phyloP scores from a whole-genome alignment of 352 stramenopile species.

The Phytophthora megakarya region DNA sequence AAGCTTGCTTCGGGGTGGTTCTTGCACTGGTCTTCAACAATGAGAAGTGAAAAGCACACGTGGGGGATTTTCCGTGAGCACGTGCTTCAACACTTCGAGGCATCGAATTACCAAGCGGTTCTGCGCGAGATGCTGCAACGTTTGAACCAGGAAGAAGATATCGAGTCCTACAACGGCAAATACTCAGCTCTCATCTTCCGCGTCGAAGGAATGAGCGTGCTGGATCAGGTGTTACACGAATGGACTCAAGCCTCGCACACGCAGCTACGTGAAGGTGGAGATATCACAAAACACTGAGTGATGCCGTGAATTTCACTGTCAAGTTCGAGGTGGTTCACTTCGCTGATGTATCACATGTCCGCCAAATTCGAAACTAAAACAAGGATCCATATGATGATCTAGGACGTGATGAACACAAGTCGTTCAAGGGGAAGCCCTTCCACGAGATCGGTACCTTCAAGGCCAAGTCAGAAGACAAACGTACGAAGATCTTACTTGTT shows the following conservation, averaged over 20 bases:
- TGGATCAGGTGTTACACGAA: not conserved
- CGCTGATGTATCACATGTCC: no score
- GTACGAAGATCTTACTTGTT: no score
- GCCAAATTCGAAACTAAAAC: no score
- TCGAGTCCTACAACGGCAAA: conserved; percentile 1
- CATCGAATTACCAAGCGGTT: not conserved
- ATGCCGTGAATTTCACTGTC: not conserved
- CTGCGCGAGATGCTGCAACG: not conserved
- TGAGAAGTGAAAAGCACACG: not conserved
- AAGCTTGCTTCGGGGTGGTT: not conserved
- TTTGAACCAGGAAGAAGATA: not conserved
- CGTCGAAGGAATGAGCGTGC: not conserved
- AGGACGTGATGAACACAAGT: no score
- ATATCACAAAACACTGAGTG: not conserved
- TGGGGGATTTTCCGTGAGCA: no score
- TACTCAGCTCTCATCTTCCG: conserved; percentile 3
- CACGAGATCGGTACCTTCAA: no score
- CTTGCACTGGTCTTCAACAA: not conserved
- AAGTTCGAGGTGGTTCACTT: not conserved
- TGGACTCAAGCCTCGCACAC: not conserved
- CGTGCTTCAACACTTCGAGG: not conserved
- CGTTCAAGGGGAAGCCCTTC: no score
- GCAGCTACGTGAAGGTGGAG: not conserved
- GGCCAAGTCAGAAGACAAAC: no score
- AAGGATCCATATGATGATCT: no score